Evolutionary conservation across 306 rosid species (phyloP).

Genomic region (Trifolium repens): DNA sequence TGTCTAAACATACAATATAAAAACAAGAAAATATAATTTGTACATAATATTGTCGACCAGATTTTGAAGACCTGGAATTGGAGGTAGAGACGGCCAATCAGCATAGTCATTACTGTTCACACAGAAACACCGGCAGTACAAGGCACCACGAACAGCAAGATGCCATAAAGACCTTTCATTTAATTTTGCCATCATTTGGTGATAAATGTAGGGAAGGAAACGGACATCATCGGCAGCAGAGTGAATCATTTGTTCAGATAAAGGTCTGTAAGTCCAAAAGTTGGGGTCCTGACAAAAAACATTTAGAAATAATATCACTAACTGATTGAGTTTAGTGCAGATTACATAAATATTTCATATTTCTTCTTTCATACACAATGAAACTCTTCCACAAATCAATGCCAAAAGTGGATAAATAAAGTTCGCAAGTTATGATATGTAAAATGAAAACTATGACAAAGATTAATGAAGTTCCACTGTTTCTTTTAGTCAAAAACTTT

Average conservation of each 20-base stretch:
- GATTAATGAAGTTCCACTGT: slow-evolving; percentile 9
- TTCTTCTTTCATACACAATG: slow-evolving; percentile 11
- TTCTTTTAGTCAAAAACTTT: slow-evolving; percentile 25
- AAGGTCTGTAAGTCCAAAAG: slow-evolving; percentile 90
- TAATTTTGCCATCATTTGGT: slow-evolving; percentile 85
- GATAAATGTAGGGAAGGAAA: slow-evolving; percentile 87
- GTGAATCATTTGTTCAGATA: slow-evolving; percentile 92
- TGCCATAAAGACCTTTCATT: slow-evolving; percentile 77
- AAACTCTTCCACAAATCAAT: slow-evolving; percentile 26
- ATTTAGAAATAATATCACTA: slow-evolving; percentile 35
- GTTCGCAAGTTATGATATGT: slow-evolving; percentile 18
- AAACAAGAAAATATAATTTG: slow-evolving; percentile 32
- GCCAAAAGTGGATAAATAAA: slow-evolving; percentile 15
- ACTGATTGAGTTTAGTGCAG: slow-evolving; percentile 8
- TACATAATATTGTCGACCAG: background rate
- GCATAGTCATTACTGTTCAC: slow-evolving; percentile 58
- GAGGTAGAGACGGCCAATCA: slow-evolving; percentile 89
- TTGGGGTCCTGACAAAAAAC: slow-evolving; percentile 74
- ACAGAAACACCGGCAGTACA: slow-evolving; percentile 94
- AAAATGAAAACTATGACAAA: slow-evolving; percentile 23
- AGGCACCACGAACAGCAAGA: slow-evolving; percentile 94
- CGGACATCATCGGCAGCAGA: slow-evolving; percentile 98
- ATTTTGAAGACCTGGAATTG: slow-evolving; percentile 74
- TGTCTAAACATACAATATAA: slow-evolving; percentile 17
- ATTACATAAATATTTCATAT: slow-evolving; percentile 19